phyloP scores from a whole-genome alignment of 2,329 filamentous ascomycete genomes.

The Rutstroemia sp. region DNA sequence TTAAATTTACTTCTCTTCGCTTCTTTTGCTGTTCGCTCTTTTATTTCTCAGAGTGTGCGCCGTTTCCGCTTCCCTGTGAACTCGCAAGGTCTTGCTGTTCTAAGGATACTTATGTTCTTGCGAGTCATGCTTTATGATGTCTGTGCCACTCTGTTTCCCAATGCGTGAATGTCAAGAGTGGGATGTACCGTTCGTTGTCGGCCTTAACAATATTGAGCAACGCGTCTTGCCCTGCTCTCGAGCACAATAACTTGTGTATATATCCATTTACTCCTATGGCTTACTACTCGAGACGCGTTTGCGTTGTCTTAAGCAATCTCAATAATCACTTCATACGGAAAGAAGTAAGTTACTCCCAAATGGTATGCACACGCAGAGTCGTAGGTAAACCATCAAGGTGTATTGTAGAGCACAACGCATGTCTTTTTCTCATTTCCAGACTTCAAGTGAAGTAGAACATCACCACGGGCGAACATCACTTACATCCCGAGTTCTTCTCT shows the following conservation, averaged over 20 bases:
- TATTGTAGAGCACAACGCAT: not conserved
- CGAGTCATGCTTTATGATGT: conserved; percentile 8
- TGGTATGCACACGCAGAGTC: not conserved
- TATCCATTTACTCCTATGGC: conserved; percentile 1
- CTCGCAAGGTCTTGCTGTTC: conserved; percentile 5
- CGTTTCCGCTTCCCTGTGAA: conserved; percentile 3
- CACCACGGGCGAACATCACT: not conserved
- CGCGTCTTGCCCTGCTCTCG: not conserved
- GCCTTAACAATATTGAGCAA: not conserved
- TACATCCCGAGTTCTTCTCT: not conserved
- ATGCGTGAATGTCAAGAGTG: conserved; percentile 7
- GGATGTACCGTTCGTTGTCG: not conserved
- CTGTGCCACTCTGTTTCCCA: not conserved
- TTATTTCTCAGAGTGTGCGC: conserved; percentile 5
- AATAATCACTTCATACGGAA: no score
- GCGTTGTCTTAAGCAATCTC: not conserved
- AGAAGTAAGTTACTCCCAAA: no score
- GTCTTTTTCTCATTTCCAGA: not conserved
- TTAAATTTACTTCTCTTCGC: conserved; percentile 1
- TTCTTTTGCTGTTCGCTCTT: not conserved
- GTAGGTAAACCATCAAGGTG: not conserved
- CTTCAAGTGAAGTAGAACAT: conserved; percentile 6
- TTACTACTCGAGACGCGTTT: not conserved
- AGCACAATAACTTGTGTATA: conserved; percentile 2
- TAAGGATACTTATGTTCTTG: conserved; percentile 8